A percentile compares a stretch with the other conserved stretches of the same genome.
Conservation (phyloP, 1,139 yeast genomes). For the Debaryomycetaceae sp. region DNA sequence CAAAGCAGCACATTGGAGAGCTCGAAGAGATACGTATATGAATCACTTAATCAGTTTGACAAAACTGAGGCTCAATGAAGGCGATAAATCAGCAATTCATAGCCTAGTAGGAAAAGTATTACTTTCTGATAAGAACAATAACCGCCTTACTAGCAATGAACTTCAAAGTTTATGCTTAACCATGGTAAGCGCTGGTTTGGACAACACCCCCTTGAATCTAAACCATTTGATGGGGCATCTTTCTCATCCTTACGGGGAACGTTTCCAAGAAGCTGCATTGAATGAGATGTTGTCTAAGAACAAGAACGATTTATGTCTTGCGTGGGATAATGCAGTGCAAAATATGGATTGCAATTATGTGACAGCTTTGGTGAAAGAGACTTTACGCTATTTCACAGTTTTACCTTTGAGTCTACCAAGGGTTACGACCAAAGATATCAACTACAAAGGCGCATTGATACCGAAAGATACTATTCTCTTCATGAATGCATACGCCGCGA, state of each 20-base stretch:
- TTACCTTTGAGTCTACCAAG: slow-evolving; percentile 68
- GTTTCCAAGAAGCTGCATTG: slow-evolving; percentile 42
- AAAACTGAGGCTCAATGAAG: slow-evolving; percentile 8
- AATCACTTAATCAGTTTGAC: slow-evolving; percentile 28
- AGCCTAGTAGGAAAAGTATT: slow-evolving; percentile 46
- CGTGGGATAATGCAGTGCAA: slow-evolving; percentile 45
- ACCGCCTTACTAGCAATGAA: slow-evolving; percentile 35
- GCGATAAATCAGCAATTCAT: slow-evolving; percentile 13
- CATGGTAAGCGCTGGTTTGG: slow-evolving; percentile 78
- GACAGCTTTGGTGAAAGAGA: slow-evolving; percentile 59
- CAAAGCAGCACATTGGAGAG: slow-evolving; percentile 35
- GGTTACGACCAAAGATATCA: slow-evolving; percentile 48
- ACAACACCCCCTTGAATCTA: slow-evolving; percentile 65
- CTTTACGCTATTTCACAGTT: slow-evolving; percentile 60
- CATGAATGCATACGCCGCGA: slow-evolving; percentile 70
- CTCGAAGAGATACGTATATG: slow-evolving; percentile 57
- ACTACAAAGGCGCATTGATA: slow-evolving; percentile 34
- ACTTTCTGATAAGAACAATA: slow-evolving; percentile 12
- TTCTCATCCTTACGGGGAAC: slow-evolving; percentile 45
- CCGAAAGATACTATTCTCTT: slow-evolving; percentile 56
- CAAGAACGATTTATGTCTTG: slow-evolving; percentile 26
- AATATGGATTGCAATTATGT: slow-evolving; percentile 44
- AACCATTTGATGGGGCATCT: slow-evolving; percentile 62
- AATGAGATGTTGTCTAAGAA: slow-evolving; percentile 28
- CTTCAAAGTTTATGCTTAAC: slow-evolving; percentile 64